Percentiles rank a stretch among this genome's conserved stretches.
Evolutionary conservation across 352 stramenopile species (phyloP).

Genomic region (Globisporangium emineosum): DNA sequence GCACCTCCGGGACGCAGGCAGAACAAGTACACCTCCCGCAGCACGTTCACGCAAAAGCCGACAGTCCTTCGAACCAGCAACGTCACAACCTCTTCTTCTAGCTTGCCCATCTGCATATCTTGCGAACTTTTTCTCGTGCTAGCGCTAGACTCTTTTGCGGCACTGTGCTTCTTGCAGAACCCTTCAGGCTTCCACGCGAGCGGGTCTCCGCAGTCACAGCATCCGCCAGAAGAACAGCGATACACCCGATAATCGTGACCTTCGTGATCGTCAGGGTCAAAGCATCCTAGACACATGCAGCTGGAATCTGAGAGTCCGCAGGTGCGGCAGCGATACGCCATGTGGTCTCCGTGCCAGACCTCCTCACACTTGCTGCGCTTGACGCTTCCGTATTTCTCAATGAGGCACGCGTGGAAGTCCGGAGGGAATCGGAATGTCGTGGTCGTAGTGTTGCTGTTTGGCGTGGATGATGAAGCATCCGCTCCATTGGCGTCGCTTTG

Average conservation of each 20-base stretch:
- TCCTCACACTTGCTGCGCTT: slow-evolving; percentile 80
- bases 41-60: slow-evolving; percentile 55
- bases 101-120: slow-evolving; percentile 29
- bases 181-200: slow-evolving; percentile 72
- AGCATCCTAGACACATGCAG: slow-evolving; percentile 83
- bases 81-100: slow-evolving; percentile 42
- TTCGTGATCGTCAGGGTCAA: slow-evolving; percentile 75
- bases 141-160: slow-evolving; percentile 3
- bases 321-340: slow-evolving; percentile 80
- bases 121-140: slow-evolving; percentile 1
- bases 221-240: slow-evolving; percentile 73
- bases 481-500: slow-evolving; percentile 24
- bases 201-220: slow-evolving; percentile 80
- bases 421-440: slow-evolving; percentile 32
- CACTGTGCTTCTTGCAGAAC: slow-evolving; percentile 73
- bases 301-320: slow-evolving; percentile 84
- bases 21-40: slow-evolving; percentile 51
- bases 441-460: neutral
- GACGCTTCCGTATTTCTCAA: slow-evolving; percentile 54
- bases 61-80: slow-evolving; percentile 42
- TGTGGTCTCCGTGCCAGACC: slow-evolving; percentile 87
- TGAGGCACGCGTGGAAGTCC: slow-evolving; percentile 47
- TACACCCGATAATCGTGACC: slow-evolving; percentile 84
- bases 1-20: slow-evolving; percentile 35
- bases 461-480: neutral